These are phyloP conservation scores for Zygosaccharomyces lentus DNA, from an alignment of 805 yeast species.

Conservation along the genomic window DNA sequence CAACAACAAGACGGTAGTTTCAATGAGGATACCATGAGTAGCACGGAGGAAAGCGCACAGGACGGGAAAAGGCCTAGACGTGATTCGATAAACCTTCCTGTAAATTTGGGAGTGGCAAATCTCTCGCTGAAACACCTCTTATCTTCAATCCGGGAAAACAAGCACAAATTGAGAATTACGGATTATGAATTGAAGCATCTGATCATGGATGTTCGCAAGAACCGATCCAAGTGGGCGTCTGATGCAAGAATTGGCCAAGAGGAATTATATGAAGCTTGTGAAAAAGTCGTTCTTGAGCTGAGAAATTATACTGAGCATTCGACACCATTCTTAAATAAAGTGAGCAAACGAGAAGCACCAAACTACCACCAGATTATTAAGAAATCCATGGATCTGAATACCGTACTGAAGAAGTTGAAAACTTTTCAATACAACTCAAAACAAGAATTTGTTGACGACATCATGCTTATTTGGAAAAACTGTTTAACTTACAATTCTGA, in stretches of 20 bases:
- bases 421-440: slow-evolving; percentile 77
- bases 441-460: slow-evolving; percentile 87
- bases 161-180: slow-evolving; percentile 68
- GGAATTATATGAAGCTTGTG: slow-evolving; percentile 95
- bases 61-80: slow-evolving; percentile 29
- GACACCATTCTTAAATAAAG: slow-evolving; percentile 90
- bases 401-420: slow-evolving; percentile 87
- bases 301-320: slow-evolving; percentile 94
- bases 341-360: slow-evolving; percentile 97
- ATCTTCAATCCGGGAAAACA: slow-evolving; percentile 68
- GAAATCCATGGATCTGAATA: slow-evolving; percentile 93
- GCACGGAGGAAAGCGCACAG: slow-evolving; percentile 1
- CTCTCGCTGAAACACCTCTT: slow-evolving; percentile 75
- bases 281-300: slow-evolving; percentile 84
- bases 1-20: slow-evolving; percentile 27
- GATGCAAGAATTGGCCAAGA: slow-evolving; percentile 96
- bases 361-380: slow-evolving; percentile 87
- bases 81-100: slow-evolving; percentile 29
- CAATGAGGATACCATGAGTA: slow-evolving; percentile 6
- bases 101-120: slow-evolving; percentile 67
- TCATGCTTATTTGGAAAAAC: slow-evolving; percentile 92
- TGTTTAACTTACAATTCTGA: slow-evolving; percentile 91
- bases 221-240: slow-evolving; percentile 96
- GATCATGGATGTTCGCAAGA: slow-evolving; percentile 88
- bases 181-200: slow-evolving; percentile 81